Base-by-base conservation (phyloP, 1,139 yeast genomes). In the Arxiozyma heterogenica region DNA sequence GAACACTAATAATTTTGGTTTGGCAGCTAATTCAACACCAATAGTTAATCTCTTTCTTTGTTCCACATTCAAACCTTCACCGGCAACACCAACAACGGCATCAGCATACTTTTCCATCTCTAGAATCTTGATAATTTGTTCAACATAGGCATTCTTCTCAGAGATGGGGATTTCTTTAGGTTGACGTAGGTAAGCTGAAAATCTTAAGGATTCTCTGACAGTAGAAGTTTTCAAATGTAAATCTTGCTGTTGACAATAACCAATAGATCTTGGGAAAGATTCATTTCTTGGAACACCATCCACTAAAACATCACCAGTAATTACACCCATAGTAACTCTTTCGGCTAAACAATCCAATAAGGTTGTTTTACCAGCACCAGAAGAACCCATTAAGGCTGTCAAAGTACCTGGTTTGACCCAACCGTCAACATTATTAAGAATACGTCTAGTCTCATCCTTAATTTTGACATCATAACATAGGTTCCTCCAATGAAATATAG, bases 291-390 rank as follows among this genome's bases (percentile, higher is more conserved):
- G 75, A 53, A 75, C 76, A 54, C 91, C 91, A 69, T 85, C 84
- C 53, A 86, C 91, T 70, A 83, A 80, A 77, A 86, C 80, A 57
- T 78, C 77, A 66, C 94, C 94, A 47, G 89, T 78, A 50, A 86
- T 84, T 49, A 83, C 83, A 71, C 94, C 94, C 75, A 81, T 79
- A 23, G 90, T 84, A 43, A 84, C 84, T 71, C 95, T 81, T 61
- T 83, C 84, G 34, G 93, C 88, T 59, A 86, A 75, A 58, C 86
- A 86, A 71, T 86, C 89, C 57, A 86, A 74, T 50, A 82, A 67
- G 0, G 94, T 86, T 18, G 94, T 86, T 66, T 86, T 86, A 74
- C 94, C 94, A 51, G 94, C 94, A 71, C 95, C 95, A 23, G 94
- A 84, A 22, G 91, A 86, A 60, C 95, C 95, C 94, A 86, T 85